These are phyloP conservation scores for Syncephalis plumigaleata DNA, from an alignment of 371 early-diverging fungal genomes.

Conservation along the genomic window DNA sequence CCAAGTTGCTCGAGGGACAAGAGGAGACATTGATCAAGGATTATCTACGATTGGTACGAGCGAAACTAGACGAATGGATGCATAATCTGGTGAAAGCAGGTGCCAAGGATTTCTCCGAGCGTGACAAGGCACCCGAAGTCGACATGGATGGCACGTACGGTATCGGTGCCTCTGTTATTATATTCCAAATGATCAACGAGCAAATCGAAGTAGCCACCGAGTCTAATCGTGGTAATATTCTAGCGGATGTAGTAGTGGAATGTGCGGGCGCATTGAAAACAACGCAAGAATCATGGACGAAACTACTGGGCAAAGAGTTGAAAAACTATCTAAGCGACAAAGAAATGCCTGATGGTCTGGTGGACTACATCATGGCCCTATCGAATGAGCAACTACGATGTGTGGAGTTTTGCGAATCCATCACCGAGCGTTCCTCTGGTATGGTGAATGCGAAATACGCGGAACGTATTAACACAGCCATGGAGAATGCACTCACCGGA, in stretches of 20 bases:
- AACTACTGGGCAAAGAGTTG: conserved; percentile 49
- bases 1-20: conserved; percentile 76
- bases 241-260: conserved; percentile 72
- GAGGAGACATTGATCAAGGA: conserved; percentile 74
- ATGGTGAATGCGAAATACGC: conserved; percentile 49
- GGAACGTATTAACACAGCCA: conserved; percentile 29
- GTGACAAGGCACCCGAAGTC: conserved; percentile 56
- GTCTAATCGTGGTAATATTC: conserved; percentile 64
- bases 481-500: conserved; percentile 51
- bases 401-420: conserved; percentile 73
- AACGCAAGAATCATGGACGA: conserved; percentile 62
- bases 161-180: conserved; percentile 59
- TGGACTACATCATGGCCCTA: conserved; percentile 86
- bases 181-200: conserved; percentile 93
- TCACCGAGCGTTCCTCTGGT: conserved; percentile 42
- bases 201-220: conserved; percentile 78
- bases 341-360: conserved; percentile 56
- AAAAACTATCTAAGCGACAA: conserved; percentile 49
- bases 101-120: conserved; percentile 55
- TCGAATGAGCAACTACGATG: conserved; percentile 82
- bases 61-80: conserved; percentile 80
- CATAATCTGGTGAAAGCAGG: conserved; percentile 69
- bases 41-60: conserved; percentile 71
- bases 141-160: conserved; percentile 62
- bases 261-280: conserved; percentile 69